Conservation (phyloP, 1,284 basidiomycete species). For the Leccinum fuscescens region DNA sequence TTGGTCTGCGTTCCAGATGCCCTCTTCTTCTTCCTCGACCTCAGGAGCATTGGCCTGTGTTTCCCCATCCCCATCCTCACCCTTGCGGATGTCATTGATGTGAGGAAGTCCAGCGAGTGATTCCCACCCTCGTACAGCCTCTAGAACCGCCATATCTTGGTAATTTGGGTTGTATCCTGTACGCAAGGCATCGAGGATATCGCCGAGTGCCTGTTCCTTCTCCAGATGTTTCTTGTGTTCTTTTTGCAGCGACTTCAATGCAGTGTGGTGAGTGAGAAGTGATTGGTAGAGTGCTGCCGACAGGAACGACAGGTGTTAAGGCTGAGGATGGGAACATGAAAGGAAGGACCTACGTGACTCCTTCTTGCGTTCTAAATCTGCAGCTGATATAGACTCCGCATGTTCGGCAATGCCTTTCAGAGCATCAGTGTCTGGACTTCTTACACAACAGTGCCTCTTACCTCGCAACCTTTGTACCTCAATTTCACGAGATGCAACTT, state of each 20-base stretch:
- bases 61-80: constrained; percentile 36
- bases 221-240: constrained; percentile 72
- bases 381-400: constrained; percentile 71
- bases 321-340: constrained; percentile 22
- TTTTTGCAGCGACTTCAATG: constrained; percentile 73
- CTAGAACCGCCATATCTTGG: constrained; percentile 98
- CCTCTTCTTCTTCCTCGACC: constrained; percentile 38
- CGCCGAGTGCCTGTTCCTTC: constrained; percentile 76
- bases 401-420: constrained; percentile 62
- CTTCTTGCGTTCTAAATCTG: constrained; percentile 77
- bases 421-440: not conserved
- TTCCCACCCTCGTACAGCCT: constrained; percentile 93
- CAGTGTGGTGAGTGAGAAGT: constrained; percentile 71
- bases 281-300: constrained; percentile 74
- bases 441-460: constrained; percentile 24
- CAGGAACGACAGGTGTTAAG: constrained; percentile 3
- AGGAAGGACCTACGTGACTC: constrained; percentile 66
- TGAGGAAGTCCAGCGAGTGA: constrained; percentile 72
- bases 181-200: constrained; percentile 81
- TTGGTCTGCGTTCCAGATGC: constrained; percentile 51
- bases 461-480: constrained; percentile 71
- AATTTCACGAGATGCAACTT: constrained; percentile 62
- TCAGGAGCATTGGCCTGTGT: constrained; percentile 14
- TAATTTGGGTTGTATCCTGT: constrained; percentile 97
- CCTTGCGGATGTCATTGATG: constrained; percentile 57